Evolutionary conservation across 768 basidiomycete genomes (phyloP).

Genomic region (Amanita molliuscula): DNA sequence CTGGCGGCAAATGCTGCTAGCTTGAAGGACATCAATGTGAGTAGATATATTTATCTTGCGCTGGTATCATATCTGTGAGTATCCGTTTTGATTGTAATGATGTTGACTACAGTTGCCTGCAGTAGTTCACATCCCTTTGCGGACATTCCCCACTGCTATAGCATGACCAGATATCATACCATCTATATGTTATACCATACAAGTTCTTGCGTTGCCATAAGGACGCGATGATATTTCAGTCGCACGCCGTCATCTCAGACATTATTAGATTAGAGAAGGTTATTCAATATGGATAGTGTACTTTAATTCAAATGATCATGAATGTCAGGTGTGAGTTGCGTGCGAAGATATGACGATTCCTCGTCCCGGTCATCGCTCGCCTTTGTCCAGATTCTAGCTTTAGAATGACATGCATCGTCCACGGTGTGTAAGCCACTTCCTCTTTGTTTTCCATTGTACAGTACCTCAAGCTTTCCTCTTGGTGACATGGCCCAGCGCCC

Average conservation of each 20-base stretch:
- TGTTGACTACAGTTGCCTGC: not conserved
- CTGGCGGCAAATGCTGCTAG: slow-evolving; percentile 62
- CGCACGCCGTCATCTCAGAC: not conserved
- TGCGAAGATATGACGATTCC: not conserved
- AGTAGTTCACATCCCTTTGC: not conserved
- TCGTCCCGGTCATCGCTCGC: not conserved
- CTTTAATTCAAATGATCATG: not conserved
- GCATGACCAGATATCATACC: slow-evolving; percentile 21
- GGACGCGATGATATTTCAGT: not conserved
- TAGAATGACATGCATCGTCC: too few species aligned
- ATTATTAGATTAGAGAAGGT: not conserved
- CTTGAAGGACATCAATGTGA: slow-evolving; percentile 2
- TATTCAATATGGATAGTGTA: not conserved
- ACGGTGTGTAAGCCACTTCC: too few species aligned
- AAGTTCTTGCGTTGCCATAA: not conserved
- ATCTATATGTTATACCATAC: slow-evolving; percentile 26
- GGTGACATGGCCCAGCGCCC: too few species aligned
- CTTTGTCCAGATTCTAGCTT: too few species aligned
- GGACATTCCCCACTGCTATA: not conserved
- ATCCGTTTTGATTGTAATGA: not conserved
- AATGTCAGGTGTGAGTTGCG: not conserved
- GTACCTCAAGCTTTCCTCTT: too few species aligned
- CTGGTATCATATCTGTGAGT: too few species aligned
- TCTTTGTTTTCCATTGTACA: too few species aligned
- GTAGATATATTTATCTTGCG: not conserved